Evolutionary conservation across 495 filamentous ascomycete genomes (phyloP), one percentile per base, ranked within the genome.

Genomic region (Talaromyces ruber): DNA sequence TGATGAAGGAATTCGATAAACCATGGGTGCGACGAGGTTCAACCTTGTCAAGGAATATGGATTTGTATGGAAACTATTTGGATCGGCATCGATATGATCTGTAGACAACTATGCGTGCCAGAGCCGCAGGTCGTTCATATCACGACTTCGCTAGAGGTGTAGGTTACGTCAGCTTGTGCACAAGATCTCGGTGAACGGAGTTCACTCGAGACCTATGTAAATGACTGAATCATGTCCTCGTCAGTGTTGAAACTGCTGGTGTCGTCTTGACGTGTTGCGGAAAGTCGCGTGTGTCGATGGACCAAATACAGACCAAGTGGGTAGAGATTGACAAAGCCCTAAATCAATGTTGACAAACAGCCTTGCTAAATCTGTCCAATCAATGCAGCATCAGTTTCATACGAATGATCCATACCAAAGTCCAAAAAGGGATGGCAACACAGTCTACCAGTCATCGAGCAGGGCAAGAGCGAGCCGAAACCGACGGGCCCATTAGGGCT

Each of bases 1-100:
- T 67, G 11, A 65, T 63, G 37, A 72, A 61, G 28, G 70, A 57
- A n/a, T 54, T 14, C n/a, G 26, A 24, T 26, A 26, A 28, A 12
- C 22, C 47, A 52, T 52, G 47, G 47, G 11, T 28, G 43, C 6
- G 16, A 21, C 30, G 43, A n/a, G 2, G 14, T 16, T 39, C 14
- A 39, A 16, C 1, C 16, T 18, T 47, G n/a, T 47, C 43, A 6
- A 21, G 18, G 7, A 21, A 11, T 21, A 21, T 47, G 6, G 18
- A 47, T 47, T 7, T 21, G 43, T 47, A 47, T 47, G 21, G 43
- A 21, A 47, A 3, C 30, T 34, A 11, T 34, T 32, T 34, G 12
- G 11, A 34, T 34, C 2, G 30, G 12, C 16, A 16, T 39, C 4
- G 34, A 39, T 37, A 37, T 37, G 34, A 16, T 39, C 12, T 9